Evolutionary conservation across 208 protist genomes (phyloP).

Genomic region (Strigomonas oncopelti): DNA sequence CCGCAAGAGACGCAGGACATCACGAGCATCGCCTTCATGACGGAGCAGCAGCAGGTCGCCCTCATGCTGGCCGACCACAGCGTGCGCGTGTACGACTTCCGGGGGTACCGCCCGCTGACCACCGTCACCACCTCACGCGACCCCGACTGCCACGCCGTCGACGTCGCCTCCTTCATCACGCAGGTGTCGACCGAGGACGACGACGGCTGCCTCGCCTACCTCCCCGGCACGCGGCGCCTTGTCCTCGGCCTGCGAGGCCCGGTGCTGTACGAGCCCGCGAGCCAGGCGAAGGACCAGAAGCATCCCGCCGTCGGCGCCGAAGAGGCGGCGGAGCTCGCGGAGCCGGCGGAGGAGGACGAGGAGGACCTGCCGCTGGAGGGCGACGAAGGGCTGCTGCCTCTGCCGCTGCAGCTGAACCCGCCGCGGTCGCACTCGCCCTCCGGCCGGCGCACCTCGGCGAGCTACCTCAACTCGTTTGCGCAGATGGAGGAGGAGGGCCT

Average conservation of each 20-base stretch:
- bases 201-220: slow-evolving; percentile 62
- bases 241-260: slow-evolving; percentile 67
- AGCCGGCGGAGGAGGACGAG: not conserved
- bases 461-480: not conserved
- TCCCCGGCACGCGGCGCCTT: slow-evolving; percentile 37
- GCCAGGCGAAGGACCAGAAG: slow-evolving; percentile 8
- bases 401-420: not conserved
- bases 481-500: slow-evolving; percentile 4
- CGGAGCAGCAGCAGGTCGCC: slow-evolving; percentile 42
- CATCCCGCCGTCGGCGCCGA: not conserved
- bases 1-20: slow-evolving; percentile 81
- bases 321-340: not conserved
- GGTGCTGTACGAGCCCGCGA: slow-evolving; percentile 54
- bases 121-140: slow-evolving; percentile 42
- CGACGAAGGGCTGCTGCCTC: not conserved
- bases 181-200: slow-evolving; percentile 53
- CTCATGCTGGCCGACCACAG: slow-evolving; percentile 63
- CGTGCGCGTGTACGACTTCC: slow-evolving; percentile 72
- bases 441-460: not conserved
- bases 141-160: slow-evolving; percentile 44
- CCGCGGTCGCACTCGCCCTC: not conserved
- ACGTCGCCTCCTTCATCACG: slow-evolving; percentile 58
- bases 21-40: slow-evolving; percentile 52
- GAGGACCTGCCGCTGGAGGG: not conserved
- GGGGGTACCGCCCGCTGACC: slow-evolving; percentile 45